A percentile compares a stretch with the other conserved stretches of the same genome.
These are phyloP conservation scores for Iberis amara DNA, from an alignment of 441 rosid genomes.

Conservation along the genomic window DNA sequence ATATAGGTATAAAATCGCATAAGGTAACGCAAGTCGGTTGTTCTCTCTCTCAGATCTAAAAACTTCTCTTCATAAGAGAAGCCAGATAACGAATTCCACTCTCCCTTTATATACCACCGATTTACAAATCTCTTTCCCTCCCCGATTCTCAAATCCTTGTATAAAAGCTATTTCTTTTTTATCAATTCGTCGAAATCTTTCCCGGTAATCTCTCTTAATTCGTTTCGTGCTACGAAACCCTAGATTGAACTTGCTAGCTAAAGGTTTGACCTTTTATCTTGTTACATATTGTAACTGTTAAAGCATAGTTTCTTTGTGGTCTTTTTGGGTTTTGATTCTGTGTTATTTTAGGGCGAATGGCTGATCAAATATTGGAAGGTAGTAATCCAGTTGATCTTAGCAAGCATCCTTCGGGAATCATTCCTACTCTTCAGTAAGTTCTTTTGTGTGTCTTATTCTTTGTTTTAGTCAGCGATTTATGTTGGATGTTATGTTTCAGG, in stretches of 20 bases:
- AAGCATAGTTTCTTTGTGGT: neutral
- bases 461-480: neutral
- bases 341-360: conserved; percentile 35
- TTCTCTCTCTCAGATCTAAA: conserved; percentile 24
- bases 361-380: conserved; percentile 72
- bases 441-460: neutral
- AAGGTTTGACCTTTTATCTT: conserved; percentile 14
- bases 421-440: conserved; percentile 92
- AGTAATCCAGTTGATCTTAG: conserved; percentile 85
- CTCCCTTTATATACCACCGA: conserved; percentile 19
- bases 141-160: conserved; percentile 12
- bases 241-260: conserved; percentile 6
- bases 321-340: neutral
- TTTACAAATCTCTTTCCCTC: conserved; percentile 32
- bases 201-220: neutral
- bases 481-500: conserved; percentile 34
- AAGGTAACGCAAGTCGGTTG: conserved; percentile 17
- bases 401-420: conserved; percentile 91
- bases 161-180: conserved; percentile 13
- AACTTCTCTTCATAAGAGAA: conserved; percentile 17
- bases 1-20: neutral
- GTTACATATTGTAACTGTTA: neutral
- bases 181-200: neutral
- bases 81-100: neutral
- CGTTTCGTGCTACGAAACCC: conserved; percentile 6